Evolutionary conservation across 1,284 basidiomycete species (phyloP), one percentile per base, ranked within the genome.

Genomic region (Ceratobasidium sp.): DNA sequence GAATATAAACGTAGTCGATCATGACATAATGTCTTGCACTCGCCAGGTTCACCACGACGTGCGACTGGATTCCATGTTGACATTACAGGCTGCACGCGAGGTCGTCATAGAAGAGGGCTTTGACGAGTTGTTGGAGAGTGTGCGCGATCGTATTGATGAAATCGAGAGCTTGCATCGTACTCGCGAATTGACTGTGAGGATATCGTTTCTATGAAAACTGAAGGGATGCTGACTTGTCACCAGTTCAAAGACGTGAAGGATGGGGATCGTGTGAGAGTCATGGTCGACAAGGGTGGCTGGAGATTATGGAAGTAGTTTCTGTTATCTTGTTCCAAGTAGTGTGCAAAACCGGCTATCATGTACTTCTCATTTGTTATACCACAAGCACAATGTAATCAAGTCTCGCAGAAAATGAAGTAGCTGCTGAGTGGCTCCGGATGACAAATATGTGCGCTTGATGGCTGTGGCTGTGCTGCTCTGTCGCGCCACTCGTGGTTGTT

Each of bases 21-120:
- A 73, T 74, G 70, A 57, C 38, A 20, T 73, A 75, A 65, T n/a
- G 23, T 33, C n/a, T 46, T 59, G 50, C 23, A 41, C 16, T 66
- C 33, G 23, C 65, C 81, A 93, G 93, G 88, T 91, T 44, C 84
- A 93, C 80, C 92, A 94, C 82, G 89, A 94, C 77, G 91, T 96
- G 18, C 90, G 91, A 59, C 92, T 93, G 18, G 94, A 95, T 84
- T 94, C 92, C 0, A 89, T 92, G 86, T 86, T 94, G 46, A 89
- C 93, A 64, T 86, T 95, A 5, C 89, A 90, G 77, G 91, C 93
- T 41, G 92, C 91, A 14, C 87, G 88, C 79, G 87, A 92, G 80
- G 91, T 95, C 12, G 90, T 92, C 41, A 86, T 90, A 46, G 89
- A 90, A 82, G 90, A 92, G 65, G 91, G 90, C 18, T 95, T 96